Conservation (phyloP, 352 stramenopile species). For the Blastocystis sp. region DNA sequence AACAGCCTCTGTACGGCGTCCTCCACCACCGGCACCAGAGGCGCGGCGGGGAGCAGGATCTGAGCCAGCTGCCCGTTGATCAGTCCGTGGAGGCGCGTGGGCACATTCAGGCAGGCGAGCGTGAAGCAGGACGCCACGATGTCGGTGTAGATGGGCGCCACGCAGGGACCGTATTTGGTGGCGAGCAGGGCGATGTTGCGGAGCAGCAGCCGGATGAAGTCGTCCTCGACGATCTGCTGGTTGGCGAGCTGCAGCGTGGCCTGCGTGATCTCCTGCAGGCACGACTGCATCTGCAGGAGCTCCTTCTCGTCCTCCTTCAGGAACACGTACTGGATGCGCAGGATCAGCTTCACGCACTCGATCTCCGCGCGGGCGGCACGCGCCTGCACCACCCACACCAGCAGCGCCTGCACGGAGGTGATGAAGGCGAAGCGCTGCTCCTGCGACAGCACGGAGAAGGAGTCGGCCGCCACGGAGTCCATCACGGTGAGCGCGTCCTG, state of each 20-base stretch:
- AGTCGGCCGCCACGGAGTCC: not conserved
- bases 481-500: conserved; percentile 19
- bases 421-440: not conserved
- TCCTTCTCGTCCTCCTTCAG: conserved; percentile 33
- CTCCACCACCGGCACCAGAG: not conserved
- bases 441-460: not conserved
- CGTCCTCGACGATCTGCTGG: conserved; percentile 40
- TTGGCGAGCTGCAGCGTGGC: not conserved
- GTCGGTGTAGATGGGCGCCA: conserved; percentile 3
- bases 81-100: not conserved
- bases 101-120: conserved; percentile 12
- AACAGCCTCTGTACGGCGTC: conserved; percentile 26
- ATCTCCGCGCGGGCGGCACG: not conserved
- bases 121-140: conserved; percentile 16
- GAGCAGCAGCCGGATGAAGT: conserved; percentile 38
- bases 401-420: not conserved
- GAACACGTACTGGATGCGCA: conserved; percentile 47
- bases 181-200: conserved; percentile 19
- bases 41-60: not conserved
- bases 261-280: not conserved
- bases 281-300: not conserved
- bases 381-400: conserved; percentile 18
- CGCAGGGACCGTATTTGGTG: conserved; percentile 3
- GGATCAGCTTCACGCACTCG: conserved; percentile 14
- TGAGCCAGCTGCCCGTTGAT: conserved; percentile 17